Base-by-base conservation (phyloP, 2,329 filamentous ascomycete species). In the Aureobasidium sp. region DNA sequence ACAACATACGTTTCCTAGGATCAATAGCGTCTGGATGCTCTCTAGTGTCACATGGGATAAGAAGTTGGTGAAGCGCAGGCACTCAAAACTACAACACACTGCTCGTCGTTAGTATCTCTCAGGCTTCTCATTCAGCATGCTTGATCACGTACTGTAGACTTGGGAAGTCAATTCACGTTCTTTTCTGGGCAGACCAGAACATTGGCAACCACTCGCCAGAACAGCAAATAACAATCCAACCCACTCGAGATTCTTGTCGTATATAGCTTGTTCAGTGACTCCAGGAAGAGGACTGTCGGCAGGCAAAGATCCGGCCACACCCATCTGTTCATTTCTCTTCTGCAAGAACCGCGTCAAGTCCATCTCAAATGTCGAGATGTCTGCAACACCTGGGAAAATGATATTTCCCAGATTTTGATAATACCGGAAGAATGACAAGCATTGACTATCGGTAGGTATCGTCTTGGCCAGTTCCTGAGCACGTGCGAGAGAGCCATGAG, bases 81-180 rank as follows among this genome's bases (percentile, higher is more conserved):
- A 86, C 69, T 87, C 84, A 65, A 86, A 86, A 53, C 82, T 84
- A 71, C 84, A 87, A 72, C 84, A 87, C 5, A 86, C 81, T 82
- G 61, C 9, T 48, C 22, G 39, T 37, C 41, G 64, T 77, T 58
- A 78, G 74, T 52, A 61, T 14, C 31, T 12, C 31, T 34, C 17
- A 1, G 1, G 1, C 15, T 11, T 25, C n/a, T 29, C 14, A 5
- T 0, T 7, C n/a, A 20, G 17, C 25, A 7, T n/a, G n/a, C 36
- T 7, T 34, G 25, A 15, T 42, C 17, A 70, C 76, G 66, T 74
- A 82, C 81, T 79, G 70, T 85, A 86, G 34, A 87, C 84, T 68
- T 86, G 84, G 11, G 84, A 86, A 7, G 83, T 86, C 66, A 86
- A 70, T 67, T 86, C 84, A 64, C 84, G 73, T 68, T 86, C 82